A percentile compares a stretch with the other conserved stretches of the same genome.
These are phyloP conservation scores for Monilinia fructicola DNA, from an alignment of 2,329 filamentous ascomycete genomes.

Conservation along the genomic window DNA sequence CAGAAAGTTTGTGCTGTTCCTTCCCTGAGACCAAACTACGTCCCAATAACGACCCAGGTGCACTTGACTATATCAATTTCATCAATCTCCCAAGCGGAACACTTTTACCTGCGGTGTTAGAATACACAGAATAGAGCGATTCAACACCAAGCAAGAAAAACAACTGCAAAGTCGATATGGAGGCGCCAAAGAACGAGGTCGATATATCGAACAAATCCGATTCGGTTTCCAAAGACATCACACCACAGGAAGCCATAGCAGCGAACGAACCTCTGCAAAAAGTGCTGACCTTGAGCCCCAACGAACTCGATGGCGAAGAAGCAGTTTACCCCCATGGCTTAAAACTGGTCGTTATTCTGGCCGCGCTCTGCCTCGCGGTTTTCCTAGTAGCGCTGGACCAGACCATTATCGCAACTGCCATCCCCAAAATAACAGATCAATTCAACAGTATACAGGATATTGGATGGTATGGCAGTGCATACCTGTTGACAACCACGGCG, in stretches of 20 bases:
- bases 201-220: neutral
- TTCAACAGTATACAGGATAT: constrained; percentile 46
- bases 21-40: neutral
- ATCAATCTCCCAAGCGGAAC: neutral
- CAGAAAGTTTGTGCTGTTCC: neutral
- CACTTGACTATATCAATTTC: neutral
- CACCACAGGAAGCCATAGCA: neutral
- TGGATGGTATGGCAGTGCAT: constrained; percentile 48
- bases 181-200: neutral
- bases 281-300: neutral
- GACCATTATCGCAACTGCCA: constrained; percentile 43
- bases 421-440: constrained; percentile 44
- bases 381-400: constrained; percentile 40
- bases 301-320: constrained; percentile 19
- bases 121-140: neutral
- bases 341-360: constrained; percentile 34
- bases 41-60: neutral
- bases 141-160: neutral
- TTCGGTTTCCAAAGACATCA: neutral
- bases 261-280: constrained; percentile 3
- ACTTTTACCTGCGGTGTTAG: neutral
- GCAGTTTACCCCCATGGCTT: constrained; percentile 27
- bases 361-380: constrained; percentile 38
- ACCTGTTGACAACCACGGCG: constrained; percentile 43
- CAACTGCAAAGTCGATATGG: neutral